Percentiles rank a stretch among this genome's conserved stretches.
These are phyloP conservation scores for Trichoderma sp. DNA, from an alignment of 2,329 filamentous ascomycete species.

Conservation along the genomic window DNA sequence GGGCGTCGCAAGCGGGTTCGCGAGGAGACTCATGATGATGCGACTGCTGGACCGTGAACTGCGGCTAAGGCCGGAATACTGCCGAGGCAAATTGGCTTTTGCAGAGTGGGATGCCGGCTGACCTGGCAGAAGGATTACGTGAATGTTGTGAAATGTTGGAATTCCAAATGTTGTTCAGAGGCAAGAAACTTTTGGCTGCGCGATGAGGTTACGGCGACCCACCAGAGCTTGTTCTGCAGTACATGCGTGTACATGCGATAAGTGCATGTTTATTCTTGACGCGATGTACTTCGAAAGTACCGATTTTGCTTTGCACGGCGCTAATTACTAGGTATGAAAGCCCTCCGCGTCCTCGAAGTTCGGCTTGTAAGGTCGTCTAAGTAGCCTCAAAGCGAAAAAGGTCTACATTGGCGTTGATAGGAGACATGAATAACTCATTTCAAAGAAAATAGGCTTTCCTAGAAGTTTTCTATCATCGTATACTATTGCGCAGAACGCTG, in stretches of 20 bases:
- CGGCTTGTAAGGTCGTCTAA: neutral
- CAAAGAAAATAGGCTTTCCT: neutral
- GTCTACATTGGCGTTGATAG: neutral
- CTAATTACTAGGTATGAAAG: neutral
- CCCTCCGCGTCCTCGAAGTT: neutral
- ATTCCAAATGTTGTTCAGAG: neutral
- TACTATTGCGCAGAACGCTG: neutral
- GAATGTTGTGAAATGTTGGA: neutral
- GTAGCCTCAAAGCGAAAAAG: neutral
- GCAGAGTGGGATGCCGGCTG: neutral
- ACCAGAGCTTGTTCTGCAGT: conserved; percentile 5
- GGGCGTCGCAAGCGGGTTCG: conserved; percentile 70
- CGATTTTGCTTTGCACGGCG: neutral
- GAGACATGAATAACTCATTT: neutral
- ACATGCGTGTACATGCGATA: neutral
- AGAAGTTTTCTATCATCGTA: neutral
- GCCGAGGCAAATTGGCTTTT: neutral
- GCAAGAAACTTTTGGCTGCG: conserved; percentile 8
- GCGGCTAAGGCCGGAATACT: neutral
- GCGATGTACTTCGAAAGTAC: neutral
- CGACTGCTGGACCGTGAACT: neutral
- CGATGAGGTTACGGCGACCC: conserved; percentile 1
- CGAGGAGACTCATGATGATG: conserved; percentile 57
- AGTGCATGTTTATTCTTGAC: neutral
- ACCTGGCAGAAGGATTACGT: neutral